These are phyloP conservation scores for Glycine tomentella DNA, from an alignment of 306 rosid species.

Conservation along the genomic window DNA sequence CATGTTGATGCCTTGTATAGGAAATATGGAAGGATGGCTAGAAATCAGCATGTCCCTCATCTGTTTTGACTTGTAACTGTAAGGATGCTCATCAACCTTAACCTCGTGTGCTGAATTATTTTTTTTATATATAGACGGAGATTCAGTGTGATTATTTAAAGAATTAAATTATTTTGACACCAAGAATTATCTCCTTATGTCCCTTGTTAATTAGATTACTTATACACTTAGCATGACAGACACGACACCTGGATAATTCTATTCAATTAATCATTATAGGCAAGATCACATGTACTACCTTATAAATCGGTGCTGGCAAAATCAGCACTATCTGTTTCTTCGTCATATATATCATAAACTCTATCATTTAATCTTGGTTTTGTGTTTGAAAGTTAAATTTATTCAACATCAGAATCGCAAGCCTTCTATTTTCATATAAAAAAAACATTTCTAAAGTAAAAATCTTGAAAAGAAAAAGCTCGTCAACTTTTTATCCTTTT, in stretches of 20 bases:
- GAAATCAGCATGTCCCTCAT: no score
- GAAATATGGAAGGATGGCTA: no score
- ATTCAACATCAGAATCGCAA: background rate
- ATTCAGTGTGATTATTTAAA: no score
- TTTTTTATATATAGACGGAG: no score
- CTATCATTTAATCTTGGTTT: background rate
- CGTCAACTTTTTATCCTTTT: background rate
- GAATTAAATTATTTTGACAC: no score
- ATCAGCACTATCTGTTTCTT: background rate
- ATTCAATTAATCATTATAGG: background rate
- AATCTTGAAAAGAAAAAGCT: background rate
- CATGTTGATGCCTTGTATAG: no score
- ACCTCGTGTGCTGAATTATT: no score
- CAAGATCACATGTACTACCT: background rate
- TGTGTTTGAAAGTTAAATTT: background rate
- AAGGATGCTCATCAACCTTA: no score
- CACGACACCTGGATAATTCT: background rate
- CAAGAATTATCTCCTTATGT: no score
- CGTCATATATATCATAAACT: background rate
- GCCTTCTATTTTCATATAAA: background rate
- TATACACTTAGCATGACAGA: no score
- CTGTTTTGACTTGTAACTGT: no score
- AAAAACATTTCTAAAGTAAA: background rate
- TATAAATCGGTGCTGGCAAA: background rate
- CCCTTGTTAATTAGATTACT: no score